Base-by-base conservation (phyloP, 306 rosid genomes). In the Glycine latifolia region DNA sequence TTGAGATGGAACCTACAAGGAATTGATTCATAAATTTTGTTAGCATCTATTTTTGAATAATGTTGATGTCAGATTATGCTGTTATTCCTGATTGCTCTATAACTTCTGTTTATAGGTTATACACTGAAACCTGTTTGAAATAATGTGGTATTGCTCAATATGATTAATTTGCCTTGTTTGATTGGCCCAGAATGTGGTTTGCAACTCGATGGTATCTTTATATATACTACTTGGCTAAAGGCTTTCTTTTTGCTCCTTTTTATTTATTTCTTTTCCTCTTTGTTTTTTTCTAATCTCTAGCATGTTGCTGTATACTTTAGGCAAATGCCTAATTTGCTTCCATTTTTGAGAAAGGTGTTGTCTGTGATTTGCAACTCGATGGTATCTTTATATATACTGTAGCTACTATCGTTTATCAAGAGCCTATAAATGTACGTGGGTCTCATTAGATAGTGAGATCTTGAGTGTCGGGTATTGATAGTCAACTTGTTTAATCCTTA, bases 1-100 rank as follows among this genome's bases (percentile, higher is more conserved):
- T 52, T 84, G 88, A 75, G 86, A 56, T 73, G 80, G 61, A 79
- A 82, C 88, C 80, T 70, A 71, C 78, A 87, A 85, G 85, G 88
- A 84, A 82, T 87, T 87, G 72, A 81, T 82, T 87, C 75, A 56
- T 49, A 49, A 26, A 10, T 76, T 84, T 70, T n/a, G 15, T 67
- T 78, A 67, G 49, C 65, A 41, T 15, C 75, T 67, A 65, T 77
- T 26, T 26, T 54, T 79, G 78, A 75, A 75, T 79, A 78, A 78
- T 26, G 82, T 43, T 17, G 70, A 66, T 75, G 63, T 35, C 81
- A 67, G 54, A 52, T 50, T 84, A 20, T 85, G 26, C 73, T 87
- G 73, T 20, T 74, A 37, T 61, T 43, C 63, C 37, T 49, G 6
- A 65, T 60, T 26, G 31, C 31, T 26, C 31, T 26, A 37, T 37